phyloP scores from a whole-genome alignment of 2,329 filamentous ascomycete species.

The Xylaria sp. region DNA sequence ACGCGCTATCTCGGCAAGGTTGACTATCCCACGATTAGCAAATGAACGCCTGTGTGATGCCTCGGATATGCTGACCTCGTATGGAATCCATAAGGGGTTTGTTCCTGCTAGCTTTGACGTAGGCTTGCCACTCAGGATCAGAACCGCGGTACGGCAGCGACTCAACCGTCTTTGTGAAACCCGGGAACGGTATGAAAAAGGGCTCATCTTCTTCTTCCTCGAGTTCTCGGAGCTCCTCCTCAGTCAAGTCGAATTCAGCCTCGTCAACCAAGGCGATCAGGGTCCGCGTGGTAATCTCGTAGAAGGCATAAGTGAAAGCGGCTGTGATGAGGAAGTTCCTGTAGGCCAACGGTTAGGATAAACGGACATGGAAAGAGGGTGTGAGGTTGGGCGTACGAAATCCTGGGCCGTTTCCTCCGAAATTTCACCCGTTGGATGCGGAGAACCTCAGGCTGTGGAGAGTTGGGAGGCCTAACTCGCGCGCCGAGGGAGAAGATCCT shows the following conservation, averaged over 20 bases:
- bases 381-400: slow-evolving; percentile 35
- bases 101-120: slow-evolving; percentile 67
- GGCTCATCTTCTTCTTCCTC: slow-evolving; percentile 57
- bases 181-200: slow-evolving; percentile 70
- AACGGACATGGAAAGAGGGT: not conserved
- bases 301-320: slow-evolving; percentile 52
- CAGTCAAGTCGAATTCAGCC: slow-evolving; percentile 55
- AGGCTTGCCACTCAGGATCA: slow-evolving; percentile 72
- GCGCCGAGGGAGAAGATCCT: slow-evolving; percentile 39
- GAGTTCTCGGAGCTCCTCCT: slow-evolving; percentile 55
- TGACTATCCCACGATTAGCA: slow-evolving; percentile 48
- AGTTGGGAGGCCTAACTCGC: slow-evolving; percentile 30
- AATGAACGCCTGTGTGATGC: slow-evolving; percentile 4
- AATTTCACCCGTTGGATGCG: slow-evolving; percentile 47
- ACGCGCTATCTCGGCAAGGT: slow-evolving; percentile 57
- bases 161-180: slow-evolving; percentile 61
- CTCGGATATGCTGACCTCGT: slow-evolving; percentile 53
- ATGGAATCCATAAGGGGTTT: slow-evolving; percentile 58
- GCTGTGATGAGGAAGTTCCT: slow-evolving; percentile 46
- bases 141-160: slow-evolving; percentile 62
- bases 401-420: slow-evolving; percentile 42
- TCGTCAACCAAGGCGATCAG: slow-evolving; percentile 56
- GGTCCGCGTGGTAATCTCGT: slow-evolving; percentile 56
- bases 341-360: not conserved
- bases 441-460: slow-evolving; percentile 38